Evolutionary conservation across 2,329 filamentous ascomycete genomes (phyloP).

Genomic region (Clonostachys rosea): DNA sequence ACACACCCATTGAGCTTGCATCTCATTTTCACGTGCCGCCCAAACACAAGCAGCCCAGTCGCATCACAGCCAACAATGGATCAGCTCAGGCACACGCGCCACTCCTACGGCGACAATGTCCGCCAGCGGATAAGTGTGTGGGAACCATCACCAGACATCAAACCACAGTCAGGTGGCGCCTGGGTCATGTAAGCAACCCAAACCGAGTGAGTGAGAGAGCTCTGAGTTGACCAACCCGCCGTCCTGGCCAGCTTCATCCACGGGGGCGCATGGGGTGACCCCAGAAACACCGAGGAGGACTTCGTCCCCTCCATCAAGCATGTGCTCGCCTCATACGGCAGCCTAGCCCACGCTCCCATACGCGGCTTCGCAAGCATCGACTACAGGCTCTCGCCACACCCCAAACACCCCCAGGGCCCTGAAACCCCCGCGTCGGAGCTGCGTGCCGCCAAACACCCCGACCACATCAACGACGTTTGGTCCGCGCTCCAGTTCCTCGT

Average conservation of each 20-base stretch:
- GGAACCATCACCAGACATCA: slow-evolving; percentile 7
- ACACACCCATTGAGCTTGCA: too few relatives aligned
- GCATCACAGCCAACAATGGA: too few relatives aligned
- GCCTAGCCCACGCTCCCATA: slow-evolving; percentile 27
- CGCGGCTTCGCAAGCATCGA: slow-evolving; percentile 60
- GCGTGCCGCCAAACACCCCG: slow-evolving; percentile 49
- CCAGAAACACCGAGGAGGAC: slow-evolving; percentile 37
- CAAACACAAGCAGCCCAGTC: too few relatives aligned
- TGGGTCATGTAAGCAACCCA: slow-evolving; percentile 28
- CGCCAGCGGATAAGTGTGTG: slow-evolving; percentile 43
- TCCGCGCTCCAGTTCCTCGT: slow-evolving; percentile 43
- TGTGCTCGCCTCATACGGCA: slow-evolving; percentile 22
- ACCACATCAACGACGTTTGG: slow-evolving; percentile 55
- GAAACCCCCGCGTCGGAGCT: slow-evolving; percentile 16
- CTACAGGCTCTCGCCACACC: slow-evolving; percentile 54
- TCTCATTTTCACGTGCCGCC: too few relatives aligned
- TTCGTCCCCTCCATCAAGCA: slow-evolving; percentile 38
- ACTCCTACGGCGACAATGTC: slow-evolving; percentile 29
- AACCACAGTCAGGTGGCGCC: slow-evolving; percentile 10
- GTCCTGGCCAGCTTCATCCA: slow-evolving; percentile 43
- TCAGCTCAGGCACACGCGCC: slow-evolving; percentile 20
- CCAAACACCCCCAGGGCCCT: slow-evolving; percentile 32
- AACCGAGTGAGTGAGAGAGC: not conserved
- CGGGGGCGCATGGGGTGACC: slow-evolving; percentile 61
- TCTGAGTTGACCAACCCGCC: not conserved